Base-by-base conservation (phyloP, 139 green algal species). In the Penium margaritaceum region DNA sequence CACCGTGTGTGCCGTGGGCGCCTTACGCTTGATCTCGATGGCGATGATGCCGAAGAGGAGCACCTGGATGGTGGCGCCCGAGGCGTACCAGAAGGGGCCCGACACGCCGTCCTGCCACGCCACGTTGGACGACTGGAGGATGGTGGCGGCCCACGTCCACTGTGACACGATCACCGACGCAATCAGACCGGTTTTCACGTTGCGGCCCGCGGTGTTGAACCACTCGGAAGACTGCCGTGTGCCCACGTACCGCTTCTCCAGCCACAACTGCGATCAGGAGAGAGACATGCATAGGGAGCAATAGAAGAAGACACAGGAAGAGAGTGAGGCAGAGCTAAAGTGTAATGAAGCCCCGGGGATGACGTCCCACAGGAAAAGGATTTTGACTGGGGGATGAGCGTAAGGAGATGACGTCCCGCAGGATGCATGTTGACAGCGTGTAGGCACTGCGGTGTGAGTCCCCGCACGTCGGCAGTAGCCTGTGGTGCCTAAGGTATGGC, bases 1-100 rank as follows among this genome's bases (percentile, higher is more conserved):
- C 53, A 95, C 87, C 29, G 91, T 96, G 84, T 96, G 91, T 4
- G 87, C 87, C 21, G 82, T 90, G 62, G 89, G 89, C 6, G 91
- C 91, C 76, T 96, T 95, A 54, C 87, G 85, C 88, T 96, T 96
- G 75, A 96, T 86, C 81, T 96, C 82, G 9, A 96, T 87, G n/a
- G 91, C 90, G 24, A 96, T 76, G 43, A 96, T 87, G 66, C 88
- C 88, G 61, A 96, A 96, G 36, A 96, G 88, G 58, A 96, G 83
- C 72, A 96, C 86, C 77, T 96, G 90, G 33, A 96, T 84, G 7
- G 91, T 95, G 32, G 91, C 91, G 37, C 91, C 91, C 12, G 84
- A 80, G 32, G 91, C 91, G 72, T 96, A 96, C 84, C 88, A 92
- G 75, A 91, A 92, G 3, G 88, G 88, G 12, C 88, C 87, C 33